Conservation (phyloP, 139 green algal genomes). For the Gonium pectorale region DNA sequence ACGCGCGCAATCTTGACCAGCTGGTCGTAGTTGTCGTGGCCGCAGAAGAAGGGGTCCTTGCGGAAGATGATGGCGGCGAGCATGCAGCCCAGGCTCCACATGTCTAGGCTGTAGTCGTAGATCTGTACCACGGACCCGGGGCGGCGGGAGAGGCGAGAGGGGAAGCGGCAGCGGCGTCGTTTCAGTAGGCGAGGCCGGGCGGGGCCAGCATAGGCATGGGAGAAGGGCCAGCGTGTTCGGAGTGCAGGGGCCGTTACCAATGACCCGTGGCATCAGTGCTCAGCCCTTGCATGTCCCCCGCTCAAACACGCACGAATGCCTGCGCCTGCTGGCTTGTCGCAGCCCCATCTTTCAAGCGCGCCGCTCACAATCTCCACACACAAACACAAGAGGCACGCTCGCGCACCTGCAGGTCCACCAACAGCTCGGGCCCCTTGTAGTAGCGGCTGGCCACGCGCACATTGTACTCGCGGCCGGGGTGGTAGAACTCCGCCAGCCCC, state of each 20-base stretch:
- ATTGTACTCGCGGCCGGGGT: constrained; percentile 96
- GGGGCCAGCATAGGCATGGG: too few relatives aligned
- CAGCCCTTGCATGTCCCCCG: too few relatives aligned
- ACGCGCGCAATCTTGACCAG: constrained; percentile 98
- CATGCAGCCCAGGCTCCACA: constrained; percentile 96
- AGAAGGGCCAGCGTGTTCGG: too few relatives aligned
- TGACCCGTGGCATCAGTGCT: too few relatives aligned
- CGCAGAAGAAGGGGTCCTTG: constrained; percentile 96
- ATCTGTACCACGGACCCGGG: constrained; percentile 68
- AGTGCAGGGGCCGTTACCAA: too few relatives aligned
- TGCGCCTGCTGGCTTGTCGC: too few relatives aligned
- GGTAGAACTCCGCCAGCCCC: constrained; percentile 99
- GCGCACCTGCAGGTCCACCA: constrained; percentile 92
- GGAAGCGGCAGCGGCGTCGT: background rate
- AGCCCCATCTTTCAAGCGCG: too few relatives aligned
- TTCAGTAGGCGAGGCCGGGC: too few relatives aligned
- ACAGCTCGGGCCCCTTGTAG: constrained; percentile 93
- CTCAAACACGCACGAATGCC: too few relatives aligned
- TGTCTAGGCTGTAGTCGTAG: constrained; percentile 98
- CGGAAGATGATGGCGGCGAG: constrained; percentile 52
- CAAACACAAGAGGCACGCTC: background rate
- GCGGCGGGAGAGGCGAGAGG: background rate
- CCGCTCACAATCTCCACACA: background rate
- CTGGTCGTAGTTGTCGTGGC: constrained; percentile 99
- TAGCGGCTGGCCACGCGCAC: constrained; percentile 90